Base-by-base conservation (phyloP, 345 rosid species). In the Psidium friedrichsthalianum region DNA sequence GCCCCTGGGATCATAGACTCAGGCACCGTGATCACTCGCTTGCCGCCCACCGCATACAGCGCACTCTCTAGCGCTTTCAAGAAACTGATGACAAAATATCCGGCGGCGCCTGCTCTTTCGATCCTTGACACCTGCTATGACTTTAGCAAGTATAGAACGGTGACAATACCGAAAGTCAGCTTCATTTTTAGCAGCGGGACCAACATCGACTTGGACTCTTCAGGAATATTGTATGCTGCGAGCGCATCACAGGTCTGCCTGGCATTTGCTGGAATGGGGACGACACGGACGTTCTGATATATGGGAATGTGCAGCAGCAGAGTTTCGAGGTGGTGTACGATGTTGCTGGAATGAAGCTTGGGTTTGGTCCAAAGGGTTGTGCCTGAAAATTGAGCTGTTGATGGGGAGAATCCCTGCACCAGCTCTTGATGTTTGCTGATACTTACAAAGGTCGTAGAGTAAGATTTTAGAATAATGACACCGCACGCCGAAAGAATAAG, bases 61-160 rank as follows among this genome's bases (percentile, higher is more conserved):
- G 91, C 94, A 10, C 21, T 97, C 47, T 64, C 88, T 0, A 51
- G 88, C 9, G 86, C 94, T 22, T 95, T 97, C 84, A 86, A 88
- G 86, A 87, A 88, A 83, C 5, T 5, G 80, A 96, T 96, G 98
- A 74, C 89, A 0, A 84, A 85, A 82, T 96, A 96, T 81, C 97
- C 97, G 2, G 86, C 59, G 16, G 88, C 97, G 5, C 90, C 92
- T 1, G 90, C 93, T 5, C 86, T 93, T 9, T 89, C 95, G 24
- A 92, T 96, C 59, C 90, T 96, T 13, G 98, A 94, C 92, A 95
- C 99, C 42, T 96, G 99, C 86, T 96, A 90, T 61, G 94, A 96
- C 83, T 83, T 96, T 24, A 94, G 88, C 82, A 87, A 86, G 0
- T 90, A 87, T 18, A 69, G 82, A 2, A 84, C 92, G 3, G 83